These are phyloP conservation scores for Lentinula novae-zelandiae DNA, from an alignment of 1,284 basidiomycete species.

Conservation along the genomic window DNA sequence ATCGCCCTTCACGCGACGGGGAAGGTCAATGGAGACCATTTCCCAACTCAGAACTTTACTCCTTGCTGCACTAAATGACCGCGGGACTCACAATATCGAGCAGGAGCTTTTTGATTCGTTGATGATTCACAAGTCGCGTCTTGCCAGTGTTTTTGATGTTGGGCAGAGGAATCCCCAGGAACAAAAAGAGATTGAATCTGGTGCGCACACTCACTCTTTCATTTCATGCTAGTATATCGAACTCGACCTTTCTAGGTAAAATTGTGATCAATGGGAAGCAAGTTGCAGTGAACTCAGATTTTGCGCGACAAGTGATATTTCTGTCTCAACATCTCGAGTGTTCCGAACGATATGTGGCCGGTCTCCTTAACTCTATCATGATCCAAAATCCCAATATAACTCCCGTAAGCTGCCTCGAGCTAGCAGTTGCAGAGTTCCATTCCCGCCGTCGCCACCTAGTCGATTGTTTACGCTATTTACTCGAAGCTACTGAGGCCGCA, in stretches of 20 bases:
- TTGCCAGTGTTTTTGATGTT: constrained; percentile 61
- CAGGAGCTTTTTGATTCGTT: constrained; percentile 75
- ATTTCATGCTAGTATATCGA: background rate
- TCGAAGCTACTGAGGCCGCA: constrained; percentile 38
- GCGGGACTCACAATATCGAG: constrained; percentile 47
- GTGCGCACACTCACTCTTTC: constrained; percentile 36
- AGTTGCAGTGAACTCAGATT: constrained; percentile 67
- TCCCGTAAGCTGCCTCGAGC: constrained; percentile 55
- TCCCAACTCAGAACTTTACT: constrained; percentile 38
- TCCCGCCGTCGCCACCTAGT: constrained; percentile 61
- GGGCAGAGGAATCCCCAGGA: constrained; percentile 60
- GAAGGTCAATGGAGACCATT: constrained; percentile 38
- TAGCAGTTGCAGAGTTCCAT: constrained; percentile 64
- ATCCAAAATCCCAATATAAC: constrained; percentile 59
- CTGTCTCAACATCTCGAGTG: constrained; percentile 73
- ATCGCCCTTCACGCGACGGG: background rate
- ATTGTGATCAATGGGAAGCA: constrained; percentile 54
- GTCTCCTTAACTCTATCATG: constrained; percentile 64
- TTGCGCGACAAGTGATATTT: constrained; percentile 70
- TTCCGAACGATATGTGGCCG: constrained; percentile 73
- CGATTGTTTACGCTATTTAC: constrained; percentile 53
- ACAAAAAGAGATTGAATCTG: constrained; percentile 68
- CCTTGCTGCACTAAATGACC: constrained; percentile 33
- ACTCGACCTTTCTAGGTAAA: constrained; percentile 44
- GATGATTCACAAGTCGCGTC: constrained; percentile 56